Base-by-base conservation (phyloP, 148 eudicot species). In the Suaeda aralocaspica region DNA sequence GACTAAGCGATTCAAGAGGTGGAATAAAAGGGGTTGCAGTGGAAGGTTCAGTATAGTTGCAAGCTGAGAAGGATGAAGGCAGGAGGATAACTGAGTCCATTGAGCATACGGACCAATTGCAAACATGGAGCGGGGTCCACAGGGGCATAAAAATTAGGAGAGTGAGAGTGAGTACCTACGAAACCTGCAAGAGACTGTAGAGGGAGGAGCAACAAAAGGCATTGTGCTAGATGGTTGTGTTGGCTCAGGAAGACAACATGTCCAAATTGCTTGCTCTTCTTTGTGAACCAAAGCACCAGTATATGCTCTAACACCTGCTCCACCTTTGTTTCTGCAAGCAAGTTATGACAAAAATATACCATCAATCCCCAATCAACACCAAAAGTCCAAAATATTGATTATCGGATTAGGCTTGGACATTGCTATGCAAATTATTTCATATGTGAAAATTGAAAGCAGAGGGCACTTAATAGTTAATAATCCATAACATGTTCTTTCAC, bases 1-100 rank as follows among this genome's bases (percentile, higher is more conserved):
- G 91, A 71, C 68, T 91, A 72, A 87, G 78, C 5, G 99, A 89
- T 69, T 91, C 99, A 0, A 97, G 97, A 16, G 99, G 99, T 66
- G 99, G 99, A 42, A 97, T 94, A 36, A 78, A 89, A 41, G 99
- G 97, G 62, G 99, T n/a, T n/a, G n/a, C 96, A 14, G 99, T 94
- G 2, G 96, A 89, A 11, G 99, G 99, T 75, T 94, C 96, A 5
- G 97, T 94, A 7, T 88, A n/a, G n/a, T n/a, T 91, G 70, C 77
- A 89, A 14, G 96, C 82, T n/a, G 99, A 94, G 86, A 94, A 94
- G 36, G 85, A n/a, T n/a, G n/a, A n/a, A n/a, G n/a, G n/a, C 91
- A 0, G 99, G 99, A 26, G 99, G 99, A 13, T 65, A 91, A 67
- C 70, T 91, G 99, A 52, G 97, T 89, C 70, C 91, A 97, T 30